Base-by-base conservation (phyloP, 116 monocot species). In the Cymodocea nodosa region DNA sequence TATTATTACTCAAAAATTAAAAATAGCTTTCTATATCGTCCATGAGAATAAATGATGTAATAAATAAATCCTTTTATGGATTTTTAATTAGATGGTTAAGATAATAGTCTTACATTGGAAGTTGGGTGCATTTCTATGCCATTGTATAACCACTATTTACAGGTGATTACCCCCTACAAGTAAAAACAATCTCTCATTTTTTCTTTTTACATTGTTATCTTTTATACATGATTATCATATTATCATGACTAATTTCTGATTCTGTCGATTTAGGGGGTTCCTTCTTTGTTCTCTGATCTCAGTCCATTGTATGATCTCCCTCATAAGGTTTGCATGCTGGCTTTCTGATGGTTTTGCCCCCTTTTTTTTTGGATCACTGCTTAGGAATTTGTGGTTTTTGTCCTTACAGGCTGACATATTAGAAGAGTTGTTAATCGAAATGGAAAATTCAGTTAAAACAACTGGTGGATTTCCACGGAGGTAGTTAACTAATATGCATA, bases 251-350 rank as follows among this genome's bases (percentile, higher is more conserved):
- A 34, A 30, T 61, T 15, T 14, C 34, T 37, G 24, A 61, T 37
- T 62, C 37, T 22, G 10, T 22, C 9, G n/a, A 39, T 62, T 6
- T 35, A 97, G 97, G 97, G 97, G 24, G 84, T 91, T 73, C 97
- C 97, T 73, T 97, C 97, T 14, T 78, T 97, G 73, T 97, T 97
- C 76, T 88, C 86, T 72, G 97, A 97, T 73, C 79, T 97, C 50
- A 87, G 81, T 40, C 97, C 92, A 9, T 75, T 97, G 62, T 97
- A 97, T 73, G 82, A 88, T 40, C 85, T 80, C 14, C 76, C 69
- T 60, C 83, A 76, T 62, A 97, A 97, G 97, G 97, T 89, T 70
- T 73, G 49, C 15, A 35, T 54, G 57, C 60, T 44, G 76, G 5
- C 56, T 70, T 50, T 49, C 20, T 22, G n/a, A 23, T 50, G 6